These are phyloP conservation scores for Solanum neorickii DNA, from an alignment of 257 asterid species.

Conservation along the genomic window DNA sequence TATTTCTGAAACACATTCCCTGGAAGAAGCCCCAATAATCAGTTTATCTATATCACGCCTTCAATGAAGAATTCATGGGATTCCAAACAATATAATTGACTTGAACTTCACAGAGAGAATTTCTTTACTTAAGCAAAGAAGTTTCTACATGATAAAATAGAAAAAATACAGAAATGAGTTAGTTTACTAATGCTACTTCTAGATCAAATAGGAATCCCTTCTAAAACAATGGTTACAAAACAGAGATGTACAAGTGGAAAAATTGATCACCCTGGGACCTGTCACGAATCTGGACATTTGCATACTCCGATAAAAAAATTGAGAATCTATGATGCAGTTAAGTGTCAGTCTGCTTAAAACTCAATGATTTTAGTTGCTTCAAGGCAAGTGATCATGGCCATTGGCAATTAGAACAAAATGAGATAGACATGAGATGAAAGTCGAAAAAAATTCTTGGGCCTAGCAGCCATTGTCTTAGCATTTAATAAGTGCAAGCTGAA, in stretches of 20 bases:
- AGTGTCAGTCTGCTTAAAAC: neutral
- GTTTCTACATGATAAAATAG: neutral
- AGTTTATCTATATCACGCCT: neutral
- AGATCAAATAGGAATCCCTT: neutral
- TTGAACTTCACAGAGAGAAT: neutral
- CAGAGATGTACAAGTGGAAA: neutral
- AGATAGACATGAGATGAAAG: neutral
- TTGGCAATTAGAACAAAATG: neutral
- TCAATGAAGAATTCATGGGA: neutral
- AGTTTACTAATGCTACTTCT: neutral
- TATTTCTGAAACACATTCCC: neutral
- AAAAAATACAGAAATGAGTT: neutral
- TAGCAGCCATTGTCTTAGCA: neutral
- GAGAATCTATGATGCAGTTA: neutral
- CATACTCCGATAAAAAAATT: neutral
- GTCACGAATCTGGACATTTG: neutral
- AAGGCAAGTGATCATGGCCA: neutral
- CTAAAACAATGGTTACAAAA: neutral
- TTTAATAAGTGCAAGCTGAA: neutral
- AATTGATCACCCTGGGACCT: neutral
- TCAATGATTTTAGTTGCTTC: neutral
- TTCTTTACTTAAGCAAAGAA: neutral
- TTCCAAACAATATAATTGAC: neutral
- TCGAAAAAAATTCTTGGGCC: neutral
- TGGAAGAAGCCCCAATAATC: neutral